Percentiles rank a stretch among this genome's conserved stretches.
Evolutionary conservation across 176 grass and related monocot genomes (phyloP).

Genomic region (Oryza glumipatula): DNA sequence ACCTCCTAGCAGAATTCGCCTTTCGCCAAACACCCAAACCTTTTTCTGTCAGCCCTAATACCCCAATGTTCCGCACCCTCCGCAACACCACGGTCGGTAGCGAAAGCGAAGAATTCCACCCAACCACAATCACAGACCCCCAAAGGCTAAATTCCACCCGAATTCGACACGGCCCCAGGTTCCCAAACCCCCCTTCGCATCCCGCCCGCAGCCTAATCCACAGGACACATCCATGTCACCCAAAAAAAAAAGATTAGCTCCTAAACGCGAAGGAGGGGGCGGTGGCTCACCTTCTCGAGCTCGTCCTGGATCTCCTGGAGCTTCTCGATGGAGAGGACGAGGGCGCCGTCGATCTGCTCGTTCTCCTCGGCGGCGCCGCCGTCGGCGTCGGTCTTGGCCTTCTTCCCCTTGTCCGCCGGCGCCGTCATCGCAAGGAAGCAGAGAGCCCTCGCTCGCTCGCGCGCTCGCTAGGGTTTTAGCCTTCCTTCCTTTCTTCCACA

Average conservation of each 20-base stretch:
- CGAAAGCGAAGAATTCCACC: not conserved
- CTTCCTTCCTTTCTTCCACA: not conserved
- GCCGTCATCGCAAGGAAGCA: constrained; percentile 41
- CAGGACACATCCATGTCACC: not conserved
- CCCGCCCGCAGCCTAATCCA: not conserved
- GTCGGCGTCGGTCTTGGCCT: constrained; percentile 60
- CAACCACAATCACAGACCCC: not conserved
- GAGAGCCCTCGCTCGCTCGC: not conserved
- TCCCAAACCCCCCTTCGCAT: not conserved
- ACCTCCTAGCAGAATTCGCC: not conserved
- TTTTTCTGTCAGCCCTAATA: not conserved
- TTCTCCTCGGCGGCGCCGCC: constrained; percentile 53
- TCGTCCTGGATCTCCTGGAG: constrained; percentile 92
- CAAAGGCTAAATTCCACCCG: not conserved
- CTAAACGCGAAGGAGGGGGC: not conserved
- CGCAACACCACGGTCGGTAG: not conserved
- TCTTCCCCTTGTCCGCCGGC: constrained; percentile 82
- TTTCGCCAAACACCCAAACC: not conserved
- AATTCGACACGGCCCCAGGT: not conserved
- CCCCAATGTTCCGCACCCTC: not conserved
- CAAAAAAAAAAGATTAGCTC: not conserved
- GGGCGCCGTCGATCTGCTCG: constrained; percentile 73
- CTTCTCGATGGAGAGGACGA: constrained; percentile 82
- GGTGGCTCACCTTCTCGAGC: constrained; percentile 68
- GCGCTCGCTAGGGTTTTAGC: constrained; percentile 60